Evolutionary conservation across 129 eudicot species (phyloP), one percentile per base, ranked within the genome.

Genomic region (Mikania micrantha): DNA sequence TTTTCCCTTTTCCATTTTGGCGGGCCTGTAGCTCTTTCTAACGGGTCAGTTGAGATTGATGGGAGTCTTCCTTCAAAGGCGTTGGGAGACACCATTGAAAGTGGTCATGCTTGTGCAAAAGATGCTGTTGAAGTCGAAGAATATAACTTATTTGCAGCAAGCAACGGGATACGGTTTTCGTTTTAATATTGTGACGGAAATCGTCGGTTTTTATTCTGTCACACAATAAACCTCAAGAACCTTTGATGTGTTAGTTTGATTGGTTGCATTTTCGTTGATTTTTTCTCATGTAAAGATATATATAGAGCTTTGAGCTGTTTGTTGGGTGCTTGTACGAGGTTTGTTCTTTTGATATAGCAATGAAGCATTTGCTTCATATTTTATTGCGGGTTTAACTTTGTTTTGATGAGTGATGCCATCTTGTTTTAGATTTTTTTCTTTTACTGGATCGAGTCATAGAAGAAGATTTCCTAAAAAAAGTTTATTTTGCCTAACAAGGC

Each of bases 1-100:
- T 91, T 91, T 78, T 88, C 98, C 31, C 82, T 91, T 22, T 91
- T 91, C 69, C 94, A 88, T 74, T 88, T 85, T 78, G 95, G 93
- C 50, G 96, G 93, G 58, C 97, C 97, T 2, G 90, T 90, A 40
- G 97, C 85, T 53, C 82, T 80, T 71, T 77, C 95, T 13, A 85
- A 82, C n/a, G 89, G 86, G 35, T 76, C 80, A 52, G 83, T 79
- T 76, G 87, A 74, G 58, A 48, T 25, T 34, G 78, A 56, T 29
- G 81, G 79, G 34, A 74, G 77, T 28, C 35, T 75, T 36, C 66
- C 84, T 53, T 60, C 77, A 35, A 53, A 49, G 38, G 40, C 28
- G 40, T 35, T 68, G 4, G 71, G 74, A 13, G 80, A 85, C 52
- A 58, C 62, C 78, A 41, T 45, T 21, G 84, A 64, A 16, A 67